phyloP scores from a whole-genome alignment of 169 alveolate genomes.

The Eimeria sp. region DNA sequence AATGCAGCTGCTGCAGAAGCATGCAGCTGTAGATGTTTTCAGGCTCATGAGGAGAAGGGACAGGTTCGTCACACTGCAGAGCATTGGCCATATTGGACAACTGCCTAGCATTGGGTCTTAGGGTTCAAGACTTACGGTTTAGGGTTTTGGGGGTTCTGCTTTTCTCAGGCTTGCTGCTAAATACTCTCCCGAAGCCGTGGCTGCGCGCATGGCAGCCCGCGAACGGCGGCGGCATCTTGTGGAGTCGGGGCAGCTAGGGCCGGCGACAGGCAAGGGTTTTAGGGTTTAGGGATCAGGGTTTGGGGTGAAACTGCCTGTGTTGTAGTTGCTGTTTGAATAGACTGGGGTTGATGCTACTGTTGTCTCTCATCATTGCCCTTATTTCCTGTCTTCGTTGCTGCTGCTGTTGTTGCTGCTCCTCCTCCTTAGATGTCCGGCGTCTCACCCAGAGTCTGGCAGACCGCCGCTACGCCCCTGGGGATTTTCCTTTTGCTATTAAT shows the following conservation, averaged over 20 bases:
- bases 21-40: conserved; percentile 48
- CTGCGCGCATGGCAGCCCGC: conserved; percentile 36
- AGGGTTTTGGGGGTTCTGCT: neutral
- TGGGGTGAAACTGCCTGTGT: neutral
- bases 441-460: conserved; percentile 65
- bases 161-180: conserved; percentile 34
- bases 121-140: neutral
- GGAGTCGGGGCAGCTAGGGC: conserved; percentile 37
- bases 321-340: neutral
- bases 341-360: neutral
- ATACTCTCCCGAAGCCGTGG: conserved; percentile 48
- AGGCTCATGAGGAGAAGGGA: conserved; percentile 42
- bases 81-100: neutral
- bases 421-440: neutral
- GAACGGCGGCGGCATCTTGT: conserved; percentile 14
- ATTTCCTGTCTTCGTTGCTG: no score
- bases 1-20: conserved; percentile 16
- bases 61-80: neutral
- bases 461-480: conserved; percentile 71
- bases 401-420: no score
- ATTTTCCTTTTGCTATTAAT: conserved; percentile 43
- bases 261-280: conserved; percentile 46
- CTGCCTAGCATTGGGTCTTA: neutral
- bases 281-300: conserved; percentile 7
- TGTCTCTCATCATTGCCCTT: neutral